Evolutionary conservation across 495 filamentous ascomycete species (phyloP), one percentile per base, ranked within the genome.

Genomic region (Thermothielavioides terrestris): DNA sequence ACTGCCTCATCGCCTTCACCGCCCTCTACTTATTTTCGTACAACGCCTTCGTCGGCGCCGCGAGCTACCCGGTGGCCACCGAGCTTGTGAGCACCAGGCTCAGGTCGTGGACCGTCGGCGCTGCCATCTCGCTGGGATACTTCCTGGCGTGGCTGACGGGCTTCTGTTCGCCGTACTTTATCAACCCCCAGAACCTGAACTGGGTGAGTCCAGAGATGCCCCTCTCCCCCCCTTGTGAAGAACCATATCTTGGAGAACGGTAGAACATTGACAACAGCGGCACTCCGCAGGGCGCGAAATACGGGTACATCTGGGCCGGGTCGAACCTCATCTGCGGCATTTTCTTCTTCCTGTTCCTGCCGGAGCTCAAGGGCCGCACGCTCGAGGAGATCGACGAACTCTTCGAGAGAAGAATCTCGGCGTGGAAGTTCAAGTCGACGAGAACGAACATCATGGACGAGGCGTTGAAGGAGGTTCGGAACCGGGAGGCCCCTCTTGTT

Each of bases 301-400:
- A 78, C 42, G 74, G 70, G 0, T 78, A 77, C 46, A 75, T 79
- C 36, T 76, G 76, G 75, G 68, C 68, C 0, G 74, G 50, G 1
- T 64, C 64, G 1, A 74, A 69, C 35, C 49, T 75, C 1, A 50
- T 60, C 22, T 73, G 73, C 39, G 56, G 74, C 35, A 57, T 75
- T 3, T 79, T 76, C 61, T 74, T 72, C 25, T 79, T 69, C 50
- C 57, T 79, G 34, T 70, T 60, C 11, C 27, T 70, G 0, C 71
- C 71, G 0, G 72, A 76, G 55, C 57, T 79, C 0, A 80, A 76
- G 46, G 80, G 80, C 0, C 69, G 76, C 14, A 77, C 76, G 0
- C 67, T 83, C 9, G 76, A 79, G 50, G 76, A 82, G 49, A 83
- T 82, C 62, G 78, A 81, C 48, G 68, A 72, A 49, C 48, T 72